phyloP scores from a whole-genome alignment of 2,329 filamentous ascomycete genomes.

The Exophiala aquamarina region DNA sequence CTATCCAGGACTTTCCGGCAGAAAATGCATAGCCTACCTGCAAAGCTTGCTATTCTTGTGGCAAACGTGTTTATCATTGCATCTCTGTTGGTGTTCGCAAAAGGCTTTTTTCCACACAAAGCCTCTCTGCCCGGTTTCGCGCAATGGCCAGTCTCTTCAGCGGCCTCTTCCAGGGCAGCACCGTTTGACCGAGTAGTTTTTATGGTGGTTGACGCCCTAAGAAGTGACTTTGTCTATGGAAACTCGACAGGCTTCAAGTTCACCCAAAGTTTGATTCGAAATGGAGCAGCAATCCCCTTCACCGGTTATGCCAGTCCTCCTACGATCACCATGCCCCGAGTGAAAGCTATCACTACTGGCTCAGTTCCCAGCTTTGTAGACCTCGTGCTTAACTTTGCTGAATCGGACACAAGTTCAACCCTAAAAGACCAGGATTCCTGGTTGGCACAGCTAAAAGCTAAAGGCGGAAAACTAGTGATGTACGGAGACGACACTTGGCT shows the following conservation, averaged over 20 bases:
- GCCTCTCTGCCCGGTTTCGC: conserved; percentile 86
- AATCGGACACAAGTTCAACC: conserved; percentile 87
- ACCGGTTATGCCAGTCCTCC: conserved; percentile 95
- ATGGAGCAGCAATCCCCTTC: conserved; percentile 83
- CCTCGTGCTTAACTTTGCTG: conserved; percentile 93
- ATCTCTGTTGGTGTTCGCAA: conserved; percentile 67
- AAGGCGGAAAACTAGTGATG: conserved; percentile 77
- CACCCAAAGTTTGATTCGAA: conserved; percentile 83
- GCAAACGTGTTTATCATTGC: conserved; percentile 27
- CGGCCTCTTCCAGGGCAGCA: conserved; percentile 32
- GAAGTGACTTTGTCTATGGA: conserved; percentile 79
- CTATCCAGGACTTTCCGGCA: too few relatives aligned
- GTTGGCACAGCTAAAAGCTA: conserved; percentile 86
- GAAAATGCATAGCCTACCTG: conserved; percentile 4
- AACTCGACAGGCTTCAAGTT: conserved; percentile 78
- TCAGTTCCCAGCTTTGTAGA: conserved; percentile 98
- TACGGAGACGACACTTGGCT: conserved; percentile 98
- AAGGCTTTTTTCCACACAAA: conserved; percentile 97
- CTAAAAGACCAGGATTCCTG: conserved; percentile 90
- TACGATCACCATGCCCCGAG: conserved; percentile 95
- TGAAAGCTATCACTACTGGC: conserved; percentile 96
- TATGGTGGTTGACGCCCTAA: conserved; percentile 95
- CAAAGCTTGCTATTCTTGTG: conserved; percentile 7
- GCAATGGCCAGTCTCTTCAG: conserved; percentile 42
- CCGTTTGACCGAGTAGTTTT: conserved; percentile 90